Percentiles rank a stretch among this genome's conserved stretches.
Evolutionary conservation across 208 protist genomes (phyloP).

Genomic region (Trypanosomatidae sp.): DNA sequence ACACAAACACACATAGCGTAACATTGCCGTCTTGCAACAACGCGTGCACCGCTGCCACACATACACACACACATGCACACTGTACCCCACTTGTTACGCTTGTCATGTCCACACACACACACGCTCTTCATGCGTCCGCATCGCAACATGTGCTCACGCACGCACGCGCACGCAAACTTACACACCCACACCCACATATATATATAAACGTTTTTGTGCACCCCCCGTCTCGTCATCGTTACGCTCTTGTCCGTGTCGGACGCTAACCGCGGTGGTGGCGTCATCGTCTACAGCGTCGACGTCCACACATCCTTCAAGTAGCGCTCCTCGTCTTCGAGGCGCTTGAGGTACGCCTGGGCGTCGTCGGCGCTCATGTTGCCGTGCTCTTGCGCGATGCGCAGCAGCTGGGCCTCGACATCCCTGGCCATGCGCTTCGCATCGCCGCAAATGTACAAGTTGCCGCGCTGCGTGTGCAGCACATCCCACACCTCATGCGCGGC

Average conservation of each 20-base stretch:
- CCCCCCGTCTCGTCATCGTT: background rate
- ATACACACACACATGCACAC: too few species aligned
- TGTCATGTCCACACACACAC: too few species aligned
- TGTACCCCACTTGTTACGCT: too few species aligned
- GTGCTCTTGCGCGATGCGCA: slow-evolving; percentile 29
- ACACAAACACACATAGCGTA: too few species aligned
- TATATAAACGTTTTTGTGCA: background rate
- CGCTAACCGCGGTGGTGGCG: background rate
- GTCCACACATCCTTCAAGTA: slow-evolving; percentile 83
- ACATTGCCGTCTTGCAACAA: too few species aligned
- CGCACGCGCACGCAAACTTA: background rate
- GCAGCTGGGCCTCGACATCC: slow-evolving; percentile 68
- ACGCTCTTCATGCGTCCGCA: too few species aligned
- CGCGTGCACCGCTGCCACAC: too few species aligned
- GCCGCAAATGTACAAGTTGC: slow-evolving; percentile 86
- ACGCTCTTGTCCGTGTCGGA: background rate
- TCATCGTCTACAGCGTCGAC: background rate
- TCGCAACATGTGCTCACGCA: too few species aligned
- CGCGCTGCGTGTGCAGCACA: slow-evolving; percentile 31
- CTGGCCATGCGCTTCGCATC: slow-evolving; percentile 87
- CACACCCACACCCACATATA: background rate
- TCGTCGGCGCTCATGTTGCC: slow-evolving; percentile 23
- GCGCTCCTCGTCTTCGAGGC: slow-evolving; percentile 37
- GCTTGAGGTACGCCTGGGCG: slow-evolving; percentile 36
- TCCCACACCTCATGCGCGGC: slow-evolving; percentile 53